These are phyloP conservation scores for Sporothrix luriei DNA, from an alignment of 2,329 filamentous ascomycete species.

Conservation along the genomic window DNA sequence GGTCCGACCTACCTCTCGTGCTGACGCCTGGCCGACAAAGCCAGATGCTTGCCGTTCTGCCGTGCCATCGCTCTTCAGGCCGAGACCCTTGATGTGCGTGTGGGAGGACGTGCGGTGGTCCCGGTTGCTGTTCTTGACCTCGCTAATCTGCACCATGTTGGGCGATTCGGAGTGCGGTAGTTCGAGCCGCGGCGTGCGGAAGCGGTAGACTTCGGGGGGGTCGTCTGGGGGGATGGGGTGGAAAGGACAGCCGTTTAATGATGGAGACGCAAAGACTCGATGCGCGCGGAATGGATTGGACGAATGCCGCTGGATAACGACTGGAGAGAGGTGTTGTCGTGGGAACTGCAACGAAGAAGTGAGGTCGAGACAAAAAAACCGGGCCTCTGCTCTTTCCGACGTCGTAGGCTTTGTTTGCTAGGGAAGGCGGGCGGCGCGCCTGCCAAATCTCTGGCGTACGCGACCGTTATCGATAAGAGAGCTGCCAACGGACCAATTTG, in stretches of 20 bases:
- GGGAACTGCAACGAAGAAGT: background rate
- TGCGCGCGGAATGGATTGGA: background rate
- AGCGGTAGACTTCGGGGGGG: background rate
- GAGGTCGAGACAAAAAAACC: slow-evolving; percentile 23
- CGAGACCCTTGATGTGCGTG: slow-evolving; percentile 96
- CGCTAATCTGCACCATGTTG: slow-evolving; percentile 85
- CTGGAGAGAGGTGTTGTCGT: background rate
- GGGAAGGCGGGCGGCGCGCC: slow-evolving; percentile 33
- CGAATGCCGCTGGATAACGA: slow-evolving; percentile 5
- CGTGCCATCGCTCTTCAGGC: slow-evolving; percentile 80
- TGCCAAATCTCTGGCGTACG: slow-evolving; percentile 32
- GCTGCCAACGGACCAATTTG: background rate
- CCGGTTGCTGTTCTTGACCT: slow-evolving; percentile 91
- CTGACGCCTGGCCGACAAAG: slow-evolving; percentile 85
- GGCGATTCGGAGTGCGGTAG: slow-evolving; percentile 34
- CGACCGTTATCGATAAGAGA: slow-evolving; percentile 35
- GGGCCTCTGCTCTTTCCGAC: slow-evolving; percentile 6
- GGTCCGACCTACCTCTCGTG: slow-evolving; percentile 71
- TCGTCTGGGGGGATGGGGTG: background rate
- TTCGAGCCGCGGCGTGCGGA: background rate
- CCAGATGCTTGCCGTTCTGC: slow-evolving; percentile 79
- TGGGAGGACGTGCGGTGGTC: slow-evolving; percentile 96
- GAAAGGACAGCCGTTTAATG: background rate
- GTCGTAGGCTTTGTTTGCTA: background rate
- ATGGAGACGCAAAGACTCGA: background rate